Conservation (phyloP, 106 monocot species). For the Platanthera guangdongensis region DNA sequence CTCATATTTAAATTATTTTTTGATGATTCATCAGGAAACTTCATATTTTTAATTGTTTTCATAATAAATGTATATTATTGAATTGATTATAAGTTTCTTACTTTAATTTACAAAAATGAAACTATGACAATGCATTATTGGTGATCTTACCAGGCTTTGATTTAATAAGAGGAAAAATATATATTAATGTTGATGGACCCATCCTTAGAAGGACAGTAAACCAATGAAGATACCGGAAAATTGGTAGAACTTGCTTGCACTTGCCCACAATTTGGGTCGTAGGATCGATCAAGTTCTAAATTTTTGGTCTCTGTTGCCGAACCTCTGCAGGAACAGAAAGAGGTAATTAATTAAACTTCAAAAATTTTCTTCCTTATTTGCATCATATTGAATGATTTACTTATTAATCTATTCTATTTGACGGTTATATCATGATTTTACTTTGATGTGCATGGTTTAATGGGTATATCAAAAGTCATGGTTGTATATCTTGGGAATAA, state of each 20-base stretch:
- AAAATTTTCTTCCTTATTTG: background rate
- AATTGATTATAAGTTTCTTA: too few species aligned
- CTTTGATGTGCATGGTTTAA: slow-evolving; percentile 61
- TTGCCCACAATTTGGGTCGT: slow-evolving; percentile 84
- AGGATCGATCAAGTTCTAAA: slow-evolving; percentile 79
- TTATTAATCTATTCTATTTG: background rate
- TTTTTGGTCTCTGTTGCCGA: slow-evolving; percentile 69
- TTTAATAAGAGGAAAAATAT: slow-evolving; percentile 88
- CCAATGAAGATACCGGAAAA: slow-evolving; percentile 88
- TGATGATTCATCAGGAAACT: too few species aligned
- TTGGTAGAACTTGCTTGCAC: slow-evolving; percentile 88
- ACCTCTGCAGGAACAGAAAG: slow-evolving; percentile 88
- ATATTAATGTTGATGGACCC: slow-evolving; percentile 77
- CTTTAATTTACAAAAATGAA: too few species aligned
- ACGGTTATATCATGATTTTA: background rate
- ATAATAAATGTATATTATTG: too few species aligned
- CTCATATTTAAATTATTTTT: too few species aligned
- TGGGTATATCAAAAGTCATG: slow-evolving; percentile 69
- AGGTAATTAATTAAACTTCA: slow-evolving; percentile 33
- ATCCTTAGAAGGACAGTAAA: slow-evolving; percentile 90
- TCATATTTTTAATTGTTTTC: too few species aligned
- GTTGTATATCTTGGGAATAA: slow-evolving; percentile 6
- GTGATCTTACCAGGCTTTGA: slow-evolving; percentile 62
- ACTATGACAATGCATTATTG: too few species aligned
- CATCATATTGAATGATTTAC: background rate